These are phyloP conservation scores for Hypoxylon crocopeplum DNA, from an alignment of 495 filamentous ascomycete species.

Conservation along the genomic window DNA sequence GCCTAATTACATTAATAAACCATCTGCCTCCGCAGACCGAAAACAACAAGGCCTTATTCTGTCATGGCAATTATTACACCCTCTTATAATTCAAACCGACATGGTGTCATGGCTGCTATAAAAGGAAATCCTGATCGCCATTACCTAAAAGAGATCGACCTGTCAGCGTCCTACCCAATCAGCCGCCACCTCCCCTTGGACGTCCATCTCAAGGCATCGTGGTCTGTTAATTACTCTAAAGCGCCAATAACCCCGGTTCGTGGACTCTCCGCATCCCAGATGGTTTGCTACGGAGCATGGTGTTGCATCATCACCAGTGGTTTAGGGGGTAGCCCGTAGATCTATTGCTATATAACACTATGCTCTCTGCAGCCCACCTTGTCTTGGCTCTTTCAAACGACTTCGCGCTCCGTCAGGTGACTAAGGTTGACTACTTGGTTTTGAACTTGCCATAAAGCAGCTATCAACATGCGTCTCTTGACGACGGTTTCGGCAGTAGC, in stretches of 20 bases:
- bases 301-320: conserved; percentile 19
- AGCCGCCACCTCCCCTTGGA: conserved; percentile 14
- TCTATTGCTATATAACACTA: conserved; percentile 23
- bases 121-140: conserved; percentile 29
- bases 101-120: conserved; percentile 31
- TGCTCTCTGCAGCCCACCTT: conserved; percentile 9
- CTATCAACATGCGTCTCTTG: conserved; percentile 30
- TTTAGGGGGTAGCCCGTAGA: conserved; percentile 1
- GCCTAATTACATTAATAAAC: conserved; percentile 43
- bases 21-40: conserved; percentile 25
- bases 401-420: conserved; percentile 24
- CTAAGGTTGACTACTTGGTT: conserved; percentile 18
- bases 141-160: conserved; percentile 31
- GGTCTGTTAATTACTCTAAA: conserved; percentile 26
- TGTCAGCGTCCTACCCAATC: conserved; percentile 27
- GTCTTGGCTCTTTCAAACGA: conserved; percentile 21
- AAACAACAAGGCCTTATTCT: conserved; percentile 29
- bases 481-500: conserved; percentile 21
- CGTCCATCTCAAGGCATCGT: conserved; percentile 17
- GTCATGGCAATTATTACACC: conserved; percentile 12
- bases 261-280: conserved; percentile 35
- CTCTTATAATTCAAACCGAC: conserved; percentile 13
- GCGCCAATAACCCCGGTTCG: conserved; percentile 27
- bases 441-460: conserved; percentile 14
- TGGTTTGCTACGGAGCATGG: conserved; percentile 13